These are phyloP conservation scores for Diospyros kaki DNA, from an alignment of 148 eudicot genomes.

Conservation along the genomic window DNA sequence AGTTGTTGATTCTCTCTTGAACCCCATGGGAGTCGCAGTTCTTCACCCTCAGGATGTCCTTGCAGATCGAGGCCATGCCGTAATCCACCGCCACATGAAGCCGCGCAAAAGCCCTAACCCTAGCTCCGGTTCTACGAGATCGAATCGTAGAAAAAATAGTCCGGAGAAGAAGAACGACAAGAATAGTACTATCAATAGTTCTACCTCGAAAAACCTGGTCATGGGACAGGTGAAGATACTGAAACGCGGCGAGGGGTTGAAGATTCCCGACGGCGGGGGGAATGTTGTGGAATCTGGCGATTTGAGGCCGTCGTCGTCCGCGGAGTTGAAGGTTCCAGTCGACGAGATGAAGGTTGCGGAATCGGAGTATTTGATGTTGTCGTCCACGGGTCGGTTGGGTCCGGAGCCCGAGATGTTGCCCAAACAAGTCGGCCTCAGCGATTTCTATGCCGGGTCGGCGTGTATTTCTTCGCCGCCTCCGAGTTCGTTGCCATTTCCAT, in stretches of 20 bases:
- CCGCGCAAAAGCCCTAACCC: conserved; percentile 24
- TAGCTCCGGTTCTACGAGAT: conserved; percentile 18
- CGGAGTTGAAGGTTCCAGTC: conserved; percentile 2
- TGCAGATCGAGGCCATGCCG: neutral
- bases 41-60: conserved; percentile 34
- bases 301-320: no score
- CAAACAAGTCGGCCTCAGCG: neutral
- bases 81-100: neutral
- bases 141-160: conserved; percentile 29
- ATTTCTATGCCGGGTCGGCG: neutral
- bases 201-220: conserved; percentile 8
- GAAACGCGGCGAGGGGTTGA: conserved; percentile 36
- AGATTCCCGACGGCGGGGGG: no score
- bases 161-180: conserved; percentile 9
- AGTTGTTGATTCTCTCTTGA: neutral
- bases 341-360: neutral
- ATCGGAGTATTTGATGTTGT: neutral
- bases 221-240: conserved; percentile 43
- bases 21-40: conserved; percentile 33
- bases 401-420: neutral
- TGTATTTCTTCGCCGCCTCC: no score
- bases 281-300: no score
- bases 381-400: no score
- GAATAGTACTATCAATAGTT: neutral
- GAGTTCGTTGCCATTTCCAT: no score